Base-by-base conservation (phyloP, 2,329 filamentous ascomycete genomes). In the Waltergamsia citrina region DNA sequence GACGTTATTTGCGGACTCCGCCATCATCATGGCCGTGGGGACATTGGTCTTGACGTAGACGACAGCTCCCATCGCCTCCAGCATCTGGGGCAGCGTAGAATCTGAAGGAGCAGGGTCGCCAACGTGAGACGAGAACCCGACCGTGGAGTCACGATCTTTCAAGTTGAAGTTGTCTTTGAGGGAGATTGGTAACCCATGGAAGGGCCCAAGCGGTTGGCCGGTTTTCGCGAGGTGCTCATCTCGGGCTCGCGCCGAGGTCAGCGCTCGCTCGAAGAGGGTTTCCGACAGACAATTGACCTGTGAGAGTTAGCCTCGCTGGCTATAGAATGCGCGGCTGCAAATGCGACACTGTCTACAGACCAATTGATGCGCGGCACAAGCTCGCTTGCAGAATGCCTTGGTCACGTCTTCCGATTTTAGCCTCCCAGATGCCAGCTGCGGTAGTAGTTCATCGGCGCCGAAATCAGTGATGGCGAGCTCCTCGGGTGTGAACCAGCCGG, bases 1-100 rank as follows among this genome's bases (percentile, higher is more conserved):
- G 17, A 81, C 52, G 42, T 83, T 81, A 44, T 78, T 81, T 25
- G 69, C 64, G 4, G n/a, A 17, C 14, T 38, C 36, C 11, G 21
- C 18, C 10, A 20, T 32, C 10, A 63, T 65, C 32, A 76, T 55
- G 0, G 63, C 67, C 40, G 75, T 70, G 2, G 80, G 78, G 3
- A 84, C 61, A 43, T 82, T 83, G 2, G 80, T 84, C 54, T 85
- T 85, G 42, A 72, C 70, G 44, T 81, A 78, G 16, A 78, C 56
- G 0, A 84, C 65, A 2, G 78, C 79, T 2, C 80, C 80, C 0
- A 74, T 60, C 18, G 62, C 62, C 22, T 70, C 53, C 3, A 84
- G 56, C 3, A 80, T 57, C 10, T 70, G 61, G 1, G 80, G 71
- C 5, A 82, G 56, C 0, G 67, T 63, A 1, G 72, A 64, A n/a